These are phyloP conservation scores for Papiliotrema fonsecae DNA, from an alignment of 1,284 basidiomycete species.

Conservation along the genomic window DNA sequence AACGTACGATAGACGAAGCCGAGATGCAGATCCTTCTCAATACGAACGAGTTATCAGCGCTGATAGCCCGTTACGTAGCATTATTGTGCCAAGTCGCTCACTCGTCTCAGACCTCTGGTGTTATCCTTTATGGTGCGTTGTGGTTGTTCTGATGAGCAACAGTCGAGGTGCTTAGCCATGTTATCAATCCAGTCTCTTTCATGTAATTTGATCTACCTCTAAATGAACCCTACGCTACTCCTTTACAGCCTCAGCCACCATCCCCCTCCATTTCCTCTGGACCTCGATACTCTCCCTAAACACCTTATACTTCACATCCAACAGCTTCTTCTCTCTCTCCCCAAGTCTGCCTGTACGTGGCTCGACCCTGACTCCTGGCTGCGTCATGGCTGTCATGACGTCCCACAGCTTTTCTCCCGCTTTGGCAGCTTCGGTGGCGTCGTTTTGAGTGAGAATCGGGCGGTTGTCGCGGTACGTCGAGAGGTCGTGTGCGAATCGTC, in stretches of 20 bases:
- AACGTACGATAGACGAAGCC: too few relatives aligned
- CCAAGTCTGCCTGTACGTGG: constrained; percentile 56
- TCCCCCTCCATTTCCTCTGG: constrained; percentile 59
- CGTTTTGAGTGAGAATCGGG: constrained; percentile 45
- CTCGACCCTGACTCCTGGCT: constrained; percentile 67
- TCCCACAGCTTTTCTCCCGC: constrained; percentile 75
- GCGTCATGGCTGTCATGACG: constrained; percentile 96
- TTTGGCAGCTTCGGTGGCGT: constrained; percentile 52
- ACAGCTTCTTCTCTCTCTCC: constrained; percentile 59
- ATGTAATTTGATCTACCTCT: background rate
- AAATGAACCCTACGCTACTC: constrained; percentile 7
- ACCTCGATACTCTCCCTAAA: constrained; percentile 83
- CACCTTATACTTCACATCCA: constrained; percentile 91
- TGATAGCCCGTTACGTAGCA: too few relatives aligned
- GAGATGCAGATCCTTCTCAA: too few relatives aligned
- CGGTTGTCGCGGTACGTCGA: constrained; percentile 33
- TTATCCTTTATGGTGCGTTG: too few relatives aligned
- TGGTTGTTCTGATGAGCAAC: too few relatives aligned
- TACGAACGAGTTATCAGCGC: too few relatives aligned
- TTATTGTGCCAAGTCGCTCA: too few relatives aligned
- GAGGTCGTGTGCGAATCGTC: constrained; percentile 74
- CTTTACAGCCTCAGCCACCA: constrained; percentile 30
- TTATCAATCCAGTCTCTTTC: too few relatives aligned
- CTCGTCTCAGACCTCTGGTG: too few relatives aligned
- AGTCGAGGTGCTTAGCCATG: too few relatives aligned